Conservation (phyloP, 2,329 filamentous ascomycete genomes). For the Colletotrichum eremochloae region DNA sequence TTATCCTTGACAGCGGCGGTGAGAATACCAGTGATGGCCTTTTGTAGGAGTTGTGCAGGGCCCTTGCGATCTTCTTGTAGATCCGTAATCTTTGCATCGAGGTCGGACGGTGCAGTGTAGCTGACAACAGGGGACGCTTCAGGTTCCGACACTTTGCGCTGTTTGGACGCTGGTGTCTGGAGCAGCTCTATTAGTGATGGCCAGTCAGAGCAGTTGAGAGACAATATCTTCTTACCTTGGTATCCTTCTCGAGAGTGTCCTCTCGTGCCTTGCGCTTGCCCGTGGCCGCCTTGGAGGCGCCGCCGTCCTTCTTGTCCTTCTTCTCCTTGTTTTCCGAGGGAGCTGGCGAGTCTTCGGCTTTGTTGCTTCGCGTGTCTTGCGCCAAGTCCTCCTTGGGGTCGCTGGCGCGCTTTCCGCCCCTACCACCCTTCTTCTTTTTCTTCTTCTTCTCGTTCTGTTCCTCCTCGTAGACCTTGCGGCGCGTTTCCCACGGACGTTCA, state of each 20-base stretch:
- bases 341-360: constrained; percentile 56
- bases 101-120: constrained; percentile 65
- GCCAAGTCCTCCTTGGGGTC: constrained; percentile 66
- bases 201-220: no score
- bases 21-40: constrained; percentile 76
- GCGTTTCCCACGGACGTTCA: constrained; percentile 87
- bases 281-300: constrained; percentile 54
- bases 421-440: constrained; percentile 68
- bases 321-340: constrained; percentile 56
- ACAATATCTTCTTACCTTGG: constrained; percentile 59
- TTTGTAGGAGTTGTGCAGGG: constrained; percentile 78
- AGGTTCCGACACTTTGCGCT: constrained; percentile 68
- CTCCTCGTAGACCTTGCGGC: constrained; percentile 73
- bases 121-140: constrained; percentile 55
- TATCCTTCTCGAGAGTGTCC: constrained; percentile 65
- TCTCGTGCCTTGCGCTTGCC: constrained; percentile 71
- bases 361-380: constrained; percentile 43
- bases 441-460: constrained; percentile 70
- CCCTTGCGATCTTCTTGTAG: constrained; percentile 75
- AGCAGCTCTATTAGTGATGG: constrained; percentile 3
- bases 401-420: constrained; percentile 73
- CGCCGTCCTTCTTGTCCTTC: constrained; percentile 63
- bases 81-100: constrained; percentile 64
- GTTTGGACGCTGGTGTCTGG: constrained; percentile 60
- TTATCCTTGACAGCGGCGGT: constrained; percentile 75